These are phyloP conservation scores for Leersia perrieri DNA, from an alignment of 176 grass and related monocot genomes.

Conservation along the genomic window DNA sequence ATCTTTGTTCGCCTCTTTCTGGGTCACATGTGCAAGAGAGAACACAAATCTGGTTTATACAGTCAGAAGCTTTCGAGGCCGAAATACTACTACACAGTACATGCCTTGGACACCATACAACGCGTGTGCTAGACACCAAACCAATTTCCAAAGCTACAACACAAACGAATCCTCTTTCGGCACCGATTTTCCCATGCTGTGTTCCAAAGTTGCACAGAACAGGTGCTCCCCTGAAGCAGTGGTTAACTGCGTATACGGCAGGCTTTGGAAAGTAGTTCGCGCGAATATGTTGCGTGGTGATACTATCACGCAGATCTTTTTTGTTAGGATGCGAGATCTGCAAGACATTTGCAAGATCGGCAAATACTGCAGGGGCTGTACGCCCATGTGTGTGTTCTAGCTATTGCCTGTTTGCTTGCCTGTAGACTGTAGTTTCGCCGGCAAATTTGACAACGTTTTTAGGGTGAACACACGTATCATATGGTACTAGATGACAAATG, in stretches of 20 bases:
- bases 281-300: background rate
- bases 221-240: background rate
- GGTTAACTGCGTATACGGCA: background rate
- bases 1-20: background rate
- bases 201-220: slow-evolving; percentile 17
- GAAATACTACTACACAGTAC: background rate
- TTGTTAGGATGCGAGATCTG: background rate
- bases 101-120: background rate
- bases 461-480: too few species aligned
- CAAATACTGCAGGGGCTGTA: background rate
- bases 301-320: background rate
- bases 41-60: background rate
- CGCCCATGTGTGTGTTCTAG: slow-evolving; percentile 22
- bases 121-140: background rate
- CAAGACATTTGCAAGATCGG: background rate
- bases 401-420: background rate
- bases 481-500: slow-evolving; percentile 25
- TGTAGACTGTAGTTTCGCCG: slow-evolving; percentile 28
- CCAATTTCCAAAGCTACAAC: background rate
- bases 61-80: background rate
- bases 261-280: background rate
- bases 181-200: background rate
- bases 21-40: background rate
- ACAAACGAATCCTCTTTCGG: slow-evolving; percentile 10
- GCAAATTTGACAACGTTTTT: slow-evolving; percentile 2